These are phyloP conservation scores for Cornus suecica DNA, from an alignment of 148 eudicot species.

Conservation along the genomic window DNA sequence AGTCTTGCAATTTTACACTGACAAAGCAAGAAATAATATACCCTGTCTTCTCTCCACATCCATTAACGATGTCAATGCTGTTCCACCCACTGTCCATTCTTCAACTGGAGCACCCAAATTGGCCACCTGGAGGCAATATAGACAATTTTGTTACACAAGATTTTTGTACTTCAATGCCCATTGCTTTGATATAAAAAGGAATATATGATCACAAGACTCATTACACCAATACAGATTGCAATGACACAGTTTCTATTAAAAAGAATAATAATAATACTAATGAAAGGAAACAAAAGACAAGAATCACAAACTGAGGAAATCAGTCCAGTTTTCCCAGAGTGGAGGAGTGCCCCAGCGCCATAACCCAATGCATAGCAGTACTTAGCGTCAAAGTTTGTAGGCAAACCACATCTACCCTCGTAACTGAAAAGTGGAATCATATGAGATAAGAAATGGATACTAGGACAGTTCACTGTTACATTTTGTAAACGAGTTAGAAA, in stretches of 20 bases:
- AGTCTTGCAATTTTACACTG: background rate
- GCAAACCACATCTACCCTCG: slow-evolving; percentile 17
- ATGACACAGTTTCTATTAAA: background rate
- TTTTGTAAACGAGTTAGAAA: background rate
- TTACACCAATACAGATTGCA: background rate
- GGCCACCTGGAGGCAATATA: slow-evolving; percentile 6
- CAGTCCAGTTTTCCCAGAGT: slow-evolving; percentile 16
- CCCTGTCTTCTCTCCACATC: slow-evolving; percentile 18
- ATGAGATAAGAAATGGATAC: background rate
- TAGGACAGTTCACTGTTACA: background rate
- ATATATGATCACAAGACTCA: background rate
- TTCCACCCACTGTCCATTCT: slow-evolving; percentile 20
- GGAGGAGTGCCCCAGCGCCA: slow-evolving; percentile 20
- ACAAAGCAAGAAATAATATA: background rate
- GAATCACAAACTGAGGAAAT: slow-evolving; percentile 11
- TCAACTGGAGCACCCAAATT: slow-evolving; percentile 17
- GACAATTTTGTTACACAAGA: background rate
- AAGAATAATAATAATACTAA: background rate
- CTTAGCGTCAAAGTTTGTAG: slow-evolving; percentile 7
- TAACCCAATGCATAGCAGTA: slow-evolving; percentile 21
- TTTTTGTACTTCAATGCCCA: background rate
- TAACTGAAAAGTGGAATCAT: background rate
- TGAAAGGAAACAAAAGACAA: background rate
- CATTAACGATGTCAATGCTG: slow-evolving; percentile 16
- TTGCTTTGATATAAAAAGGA: background rate